A percentile compares a stretch with the other conserved stretches of the same genome.
Evolutionary conservation across 768 basidiomycete genomes (phyloP).

Genomic region (Russula griseocarnosa): DNA sequence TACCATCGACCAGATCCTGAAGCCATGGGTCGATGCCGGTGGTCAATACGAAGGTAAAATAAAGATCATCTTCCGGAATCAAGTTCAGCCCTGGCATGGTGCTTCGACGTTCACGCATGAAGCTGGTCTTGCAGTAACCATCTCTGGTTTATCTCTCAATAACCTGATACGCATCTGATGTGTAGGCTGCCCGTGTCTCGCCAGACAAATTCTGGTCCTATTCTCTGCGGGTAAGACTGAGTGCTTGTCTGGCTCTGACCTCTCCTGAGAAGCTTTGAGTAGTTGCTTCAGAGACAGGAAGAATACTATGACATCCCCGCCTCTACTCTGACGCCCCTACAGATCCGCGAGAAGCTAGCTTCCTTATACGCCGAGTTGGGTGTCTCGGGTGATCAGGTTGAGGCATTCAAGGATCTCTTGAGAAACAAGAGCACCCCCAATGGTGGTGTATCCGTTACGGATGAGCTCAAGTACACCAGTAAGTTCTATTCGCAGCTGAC

Average conservation of each 20-base stretch:
- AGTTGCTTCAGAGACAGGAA: slow-evolving; percentile 74
- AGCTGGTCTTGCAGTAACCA: slow-evolving; percentile 69
- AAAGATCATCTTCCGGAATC: slow-evolving; percentile 64
- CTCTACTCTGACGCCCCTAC: slow-evolving; percentile 58
- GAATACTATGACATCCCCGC: slow-evolving; percentile 79
- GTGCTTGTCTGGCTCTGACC: not conserved
- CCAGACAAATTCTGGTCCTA: slow-evolving; percentile 81
- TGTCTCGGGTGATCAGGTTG: slow-evolving; percentile 48
- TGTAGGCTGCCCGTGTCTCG: slow-evolving; percentile 60
- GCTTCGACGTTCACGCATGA: slow-evolving; percentile 77
- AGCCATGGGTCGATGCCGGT: slow-evolving; percentile 52
- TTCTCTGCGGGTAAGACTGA: slow-evolving; percentile 52
- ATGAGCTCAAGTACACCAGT: slow-evolving; percentile 90
- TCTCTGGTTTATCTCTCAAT: not conserved
- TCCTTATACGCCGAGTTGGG: slow-evolving; percentile 49
- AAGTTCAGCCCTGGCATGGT: slow-evolving; percentile 78
- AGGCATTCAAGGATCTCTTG: slow-evolving; percentile 58
- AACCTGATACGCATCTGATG: not conserved
- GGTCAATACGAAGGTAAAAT: slow-evolving; percentile 70
- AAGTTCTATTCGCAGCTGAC: slow-evolving; percentile 32
- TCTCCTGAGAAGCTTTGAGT: slow-evolving; percentile 9
- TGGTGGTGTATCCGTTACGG: slow-evolving; percentile 76
- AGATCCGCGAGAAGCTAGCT: slow-evolving; percentile 73
- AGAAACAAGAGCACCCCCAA: slow-evolving; percentile 62
- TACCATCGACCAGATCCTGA: slow-evolving; percentile 56